These are phyloP conservation scores for Heritiera fomes DNA, from an alignment of 345 rosid genomes.

Conservation along the genomic window DNA sequence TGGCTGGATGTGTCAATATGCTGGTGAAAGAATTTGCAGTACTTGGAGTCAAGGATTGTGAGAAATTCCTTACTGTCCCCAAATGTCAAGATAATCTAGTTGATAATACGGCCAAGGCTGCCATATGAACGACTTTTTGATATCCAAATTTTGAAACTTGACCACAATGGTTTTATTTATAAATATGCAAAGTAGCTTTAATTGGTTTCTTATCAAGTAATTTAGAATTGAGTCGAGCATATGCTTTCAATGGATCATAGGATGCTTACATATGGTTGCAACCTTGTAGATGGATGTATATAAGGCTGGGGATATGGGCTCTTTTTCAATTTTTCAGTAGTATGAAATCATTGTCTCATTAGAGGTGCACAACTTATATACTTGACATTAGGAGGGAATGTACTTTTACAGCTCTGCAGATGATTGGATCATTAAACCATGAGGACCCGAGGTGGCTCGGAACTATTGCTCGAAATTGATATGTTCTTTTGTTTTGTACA, in stretches of 20 bases:
- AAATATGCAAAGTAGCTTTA: slow-evolving; percentile 11
- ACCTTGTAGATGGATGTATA: slow-evolving; percentile 25
- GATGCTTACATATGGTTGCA: neutral
- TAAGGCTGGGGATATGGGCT: neutral
- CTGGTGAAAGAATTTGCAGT: slow-evolving; percentile 49
- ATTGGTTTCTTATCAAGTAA: slow-evolving; percentile 14
- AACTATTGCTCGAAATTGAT: neutral
- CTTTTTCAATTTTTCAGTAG: neutral
- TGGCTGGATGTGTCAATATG: slow-evolving; percentile 38
- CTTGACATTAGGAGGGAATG: neutral
- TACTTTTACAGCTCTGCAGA: neutral
- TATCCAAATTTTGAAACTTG: slow-evolving; percentile 25
- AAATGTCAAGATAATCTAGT: neutral
- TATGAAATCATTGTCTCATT: neutral
- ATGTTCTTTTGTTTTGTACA: neutral
- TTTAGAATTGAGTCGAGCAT: slow-evolving; percentile 14
- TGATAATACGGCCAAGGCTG: neutral
- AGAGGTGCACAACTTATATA: neutral
- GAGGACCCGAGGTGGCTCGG: neutral
- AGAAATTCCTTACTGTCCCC: slow-evolving; percentile 27
- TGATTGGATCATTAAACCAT: neutral
- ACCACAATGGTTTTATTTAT: neutral
- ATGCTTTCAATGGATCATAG: slow-evolving; percentile 12
- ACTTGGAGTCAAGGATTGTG: slow-evolving; percentile 49
- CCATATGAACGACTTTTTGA: slow-evolving; percentile 13